A percentile compares a stretch with the other conserved stretches of the same genome.
These are phyloP conservation scores for Juglanconis juglandina DNA, from an alignment of 2,329 filamentous ascomycete species.

Conservation along the genomic window DNA sequence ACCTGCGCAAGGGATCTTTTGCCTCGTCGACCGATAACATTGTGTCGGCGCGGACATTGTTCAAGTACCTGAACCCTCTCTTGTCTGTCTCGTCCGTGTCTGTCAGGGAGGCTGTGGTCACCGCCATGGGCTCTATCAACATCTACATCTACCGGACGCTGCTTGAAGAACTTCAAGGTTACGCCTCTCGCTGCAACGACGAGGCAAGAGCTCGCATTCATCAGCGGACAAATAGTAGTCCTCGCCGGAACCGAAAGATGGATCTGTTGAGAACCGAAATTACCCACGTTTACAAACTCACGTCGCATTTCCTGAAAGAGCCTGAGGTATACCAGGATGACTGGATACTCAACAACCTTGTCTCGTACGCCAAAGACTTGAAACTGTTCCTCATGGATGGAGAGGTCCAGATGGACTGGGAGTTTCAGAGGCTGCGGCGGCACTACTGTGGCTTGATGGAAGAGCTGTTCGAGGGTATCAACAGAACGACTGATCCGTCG, in stretches of 20 bases:
- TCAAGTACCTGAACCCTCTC: constrained; percentile 86
- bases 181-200: constrained; percentile 80
- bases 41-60: constrained; percentile 81
- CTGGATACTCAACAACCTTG: constrained; percentile 84
- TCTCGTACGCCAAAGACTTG: constrained; percentile 85
- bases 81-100: constrained; percentile 75
- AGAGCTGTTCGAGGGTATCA: constrained; percentile 87
- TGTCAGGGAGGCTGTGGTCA: constrained; percentile 85
- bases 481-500: constrained; percentile 76
- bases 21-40: constrained; percentile 69
- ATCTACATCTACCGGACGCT: constrained; percentile 88
- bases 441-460: constrained; percentile 95
- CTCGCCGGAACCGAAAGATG: constrained; percentile 76
- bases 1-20: constrained; percentile 77
- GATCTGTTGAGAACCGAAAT: constrained; percentile 90
- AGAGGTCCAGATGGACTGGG: constrained; percentile 91
- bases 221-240: constrained; percentile 78
- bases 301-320: constrained; percentile 80
- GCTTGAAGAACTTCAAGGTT: constrained; percentile 83
- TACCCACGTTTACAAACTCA: constrained; percentile 92
- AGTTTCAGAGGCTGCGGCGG: constrained; percentile 84
- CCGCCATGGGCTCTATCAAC: constrained; percentile 91
- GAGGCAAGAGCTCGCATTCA: constrained; percentile 85
- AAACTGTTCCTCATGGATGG: constrained; percentile 93
- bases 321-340: constrained; percentile 79